phyloP scores from a whole-genome alignment of 139 green algal genomes.

The Volvox africanus region DNA sequence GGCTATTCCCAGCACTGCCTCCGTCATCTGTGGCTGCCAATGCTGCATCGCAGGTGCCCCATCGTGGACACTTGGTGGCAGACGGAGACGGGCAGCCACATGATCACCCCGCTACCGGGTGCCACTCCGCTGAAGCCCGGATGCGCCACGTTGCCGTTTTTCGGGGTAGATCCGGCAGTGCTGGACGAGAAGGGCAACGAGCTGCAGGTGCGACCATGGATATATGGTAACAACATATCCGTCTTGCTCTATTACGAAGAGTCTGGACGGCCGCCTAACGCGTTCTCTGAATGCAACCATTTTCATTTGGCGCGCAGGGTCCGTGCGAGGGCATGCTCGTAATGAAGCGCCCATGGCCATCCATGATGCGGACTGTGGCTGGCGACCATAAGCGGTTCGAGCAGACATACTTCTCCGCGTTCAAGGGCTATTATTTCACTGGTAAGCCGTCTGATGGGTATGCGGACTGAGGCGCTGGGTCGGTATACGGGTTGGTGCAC shows the following conservation, averaged over 20 bases:
- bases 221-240: too few relatives aligned
- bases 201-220: constrained; percentile 19
- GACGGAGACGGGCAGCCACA: constrained; percentile 92
- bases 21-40: too few relatives aligned
- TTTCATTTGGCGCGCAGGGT: neutral
- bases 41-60: constrained; percentile 67
- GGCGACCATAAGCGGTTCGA: constrained; percentile 95
- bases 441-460: constrained; percentile 43
- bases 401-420: constrained; percentile 93
- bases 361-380: constrained; percentile 88
- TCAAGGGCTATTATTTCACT: constrained; percentile 96
- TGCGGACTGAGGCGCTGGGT: too few relatives aligned
- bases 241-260: too few relatives aligned
- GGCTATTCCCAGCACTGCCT: neutral
- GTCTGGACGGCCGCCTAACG: too few relatives aligned
- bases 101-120: constrained; percentile 89
- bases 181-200: constrained; percentile 71
- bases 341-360: constrained; percentile 82
- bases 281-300: too few relatives aligned
- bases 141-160: constrained; percentile 92
- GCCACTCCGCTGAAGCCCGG: constrained; percentile 87
- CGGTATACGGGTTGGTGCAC: too few relatives aligned
- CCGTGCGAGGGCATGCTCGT: constrained; percentile 25
- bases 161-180: constrained; percentile 92
- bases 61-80: constrained; percentile 98